Percentiles rank a stretch among this genome's conserved stretches.
These are phyloP conservation scores for Pinus albicaulis DNA, from an alignment of 75 land plant species.

Conservation along the genomic window DNA sequence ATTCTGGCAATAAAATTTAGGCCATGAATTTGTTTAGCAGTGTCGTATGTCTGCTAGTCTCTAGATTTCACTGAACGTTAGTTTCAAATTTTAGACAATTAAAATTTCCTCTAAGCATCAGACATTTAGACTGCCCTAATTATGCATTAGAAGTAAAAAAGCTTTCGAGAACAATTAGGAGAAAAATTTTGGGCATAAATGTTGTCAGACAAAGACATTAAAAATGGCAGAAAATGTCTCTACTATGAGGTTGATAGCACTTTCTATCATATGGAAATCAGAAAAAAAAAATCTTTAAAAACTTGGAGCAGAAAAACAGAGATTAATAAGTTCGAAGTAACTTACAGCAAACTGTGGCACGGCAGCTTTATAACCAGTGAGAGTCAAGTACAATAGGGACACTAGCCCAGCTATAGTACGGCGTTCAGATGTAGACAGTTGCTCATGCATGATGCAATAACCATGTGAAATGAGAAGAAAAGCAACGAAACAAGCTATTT, in stretches of 20 bases:
- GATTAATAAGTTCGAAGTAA: constrained; percentile 5
- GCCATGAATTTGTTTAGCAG: background rate
- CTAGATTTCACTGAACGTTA: background rate
- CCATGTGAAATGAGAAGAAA: constrained; percentile 94
- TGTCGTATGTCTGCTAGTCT: background rate
- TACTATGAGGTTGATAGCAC: background rate
- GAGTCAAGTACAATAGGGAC: constrained; percentile 75
- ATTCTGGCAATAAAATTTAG: background rate
- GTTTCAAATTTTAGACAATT: background rate
- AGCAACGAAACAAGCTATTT: constrained; percentile 81
- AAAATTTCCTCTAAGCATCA: background rate
- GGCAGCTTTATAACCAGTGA: constrained; percentile 85
- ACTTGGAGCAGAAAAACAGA: constrained; percentile 2
- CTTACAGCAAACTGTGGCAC: constrained; percentile 83
- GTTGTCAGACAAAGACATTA: background rate
- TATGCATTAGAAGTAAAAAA: no score
- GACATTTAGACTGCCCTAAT: background rate
- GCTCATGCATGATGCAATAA: constrained; percentile 91
- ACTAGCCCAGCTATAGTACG: constrained; percentile 78
- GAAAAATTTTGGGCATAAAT: background rate
- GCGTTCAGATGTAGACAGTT: constrained; percentile 67
- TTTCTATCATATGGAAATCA: background rate
- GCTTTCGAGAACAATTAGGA: background rate
- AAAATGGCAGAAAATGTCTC: background rate
- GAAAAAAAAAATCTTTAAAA: background rate